Conservation (phyloP, 306 rosid species). For the Cajanus cajan region DNA sequence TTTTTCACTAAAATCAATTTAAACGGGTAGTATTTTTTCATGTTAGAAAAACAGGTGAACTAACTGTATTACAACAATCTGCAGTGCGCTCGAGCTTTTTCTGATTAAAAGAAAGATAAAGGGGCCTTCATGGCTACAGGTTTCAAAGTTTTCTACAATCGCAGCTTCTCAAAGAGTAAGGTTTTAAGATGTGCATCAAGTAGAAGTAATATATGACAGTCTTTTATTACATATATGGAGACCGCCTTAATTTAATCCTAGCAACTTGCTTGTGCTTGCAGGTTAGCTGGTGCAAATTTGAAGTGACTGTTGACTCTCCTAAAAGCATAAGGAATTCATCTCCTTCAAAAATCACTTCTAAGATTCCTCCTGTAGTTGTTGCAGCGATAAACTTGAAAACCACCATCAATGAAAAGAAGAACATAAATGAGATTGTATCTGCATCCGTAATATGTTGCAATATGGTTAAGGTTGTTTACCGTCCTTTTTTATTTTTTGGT, state of each 20-base stretch:
- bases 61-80: conserved; percentile 40
- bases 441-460: conserved; percentile 90
- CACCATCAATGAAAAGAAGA: conserved; percentile 65
- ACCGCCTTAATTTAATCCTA: conserved; percentile 13
- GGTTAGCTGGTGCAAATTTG: conserved; percentile 99
- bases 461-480: conserved; percentile 73
- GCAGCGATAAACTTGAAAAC: conserved; percentile 84
- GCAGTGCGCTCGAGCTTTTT: conserved; percentile 90
- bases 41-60: conserved; percentile 8
- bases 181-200: neutral
- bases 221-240: neutral
- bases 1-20: too few relatives aligned
- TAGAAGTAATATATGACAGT: conserved; percentile 1
- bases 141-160: conserved; percentile 57
- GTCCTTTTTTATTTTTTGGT: too few relatives aligned
- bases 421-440: conserved; percentile 77
- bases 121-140: conserved; percentile 89
- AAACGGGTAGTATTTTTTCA: too few relatives aligned
- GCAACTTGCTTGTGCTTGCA: conserved; percentile 40
- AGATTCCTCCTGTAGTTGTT: conserved; percentile 81
- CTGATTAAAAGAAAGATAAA: conserved; percentile 84
- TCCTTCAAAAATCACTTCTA: conserved; percentile 53
- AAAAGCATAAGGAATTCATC: conserved; percentile 60
- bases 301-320: conserved; percentile 72
- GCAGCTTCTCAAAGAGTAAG: conserved; percentile 77